Conservation (phyloP, 768 basidiomycete species). For the Suillus subalutaceus region DNA sequence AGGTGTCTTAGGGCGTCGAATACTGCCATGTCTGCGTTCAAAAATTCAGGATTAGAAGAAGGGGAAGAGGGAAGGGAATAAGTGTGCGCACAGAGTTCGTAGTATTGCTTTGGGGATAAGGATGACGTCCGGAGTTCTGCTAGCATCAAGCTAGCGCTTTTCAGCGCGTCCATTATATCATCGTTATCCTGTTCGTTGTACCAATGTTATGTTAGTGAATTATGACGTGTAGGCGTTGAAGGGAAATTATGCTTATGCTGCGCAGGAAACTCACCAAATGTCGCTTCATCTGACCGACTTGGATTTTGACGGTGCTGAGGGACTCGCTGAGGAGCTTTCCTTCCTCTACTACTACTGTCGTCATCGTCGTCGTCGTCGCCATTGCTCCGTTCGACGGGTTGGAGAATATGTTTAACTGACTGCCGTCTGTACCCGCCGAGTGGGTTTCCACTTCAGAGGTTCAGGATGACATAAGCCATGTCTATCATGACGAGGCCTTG, state of each 20-base stretch:
- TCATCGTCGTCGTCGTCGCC: conserved; percentile 5
- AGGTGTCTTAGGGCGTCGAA: conserved; percentile 96
- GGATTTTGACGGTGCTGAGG: conserved; percentile 83
- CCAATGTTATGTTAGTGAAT: background rate
- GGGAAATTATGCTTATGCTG: conserved; percentile 1
- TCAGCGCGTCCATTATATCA: conserved; percentile 98
- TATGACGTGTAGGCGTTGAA: background rate
- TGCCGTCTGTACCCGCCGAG: too few relatives aligned
- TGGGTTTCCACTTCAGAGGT: background rate
- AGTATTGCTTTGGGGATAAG: conserved; percentile 95
- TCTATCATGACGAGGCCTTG: background rate
- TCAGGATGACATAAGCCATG: conserved; percentile 2
- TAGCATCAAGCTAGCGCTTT: conserved; percentile 96
- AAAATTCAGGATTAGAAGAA: background rate
- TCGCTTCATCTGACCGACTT: conserved; percentile 94
- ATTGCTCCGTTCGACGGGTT: conserved; percentile 8
- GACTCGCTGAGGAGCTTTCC: conserved; percentile 86
- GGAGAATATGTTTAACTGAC: background rate
- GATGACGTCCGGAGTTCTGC: conserved; percentile 94
- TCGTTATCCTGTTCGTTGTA: conserved; percentile 71
- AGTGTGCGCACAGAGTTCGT: conserved; percentile 82
- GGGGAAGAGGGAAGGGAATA: background rate
- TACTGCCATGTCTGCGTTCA: conserved; percentile 86
- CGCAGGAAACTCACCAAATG: conserved; percentile 65
- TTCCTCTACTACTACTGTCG: conserved; percentile 57